Conservation (phyloP, 2,329 filamentous ascomycete species). For the Penicillium sp. region DNA sequence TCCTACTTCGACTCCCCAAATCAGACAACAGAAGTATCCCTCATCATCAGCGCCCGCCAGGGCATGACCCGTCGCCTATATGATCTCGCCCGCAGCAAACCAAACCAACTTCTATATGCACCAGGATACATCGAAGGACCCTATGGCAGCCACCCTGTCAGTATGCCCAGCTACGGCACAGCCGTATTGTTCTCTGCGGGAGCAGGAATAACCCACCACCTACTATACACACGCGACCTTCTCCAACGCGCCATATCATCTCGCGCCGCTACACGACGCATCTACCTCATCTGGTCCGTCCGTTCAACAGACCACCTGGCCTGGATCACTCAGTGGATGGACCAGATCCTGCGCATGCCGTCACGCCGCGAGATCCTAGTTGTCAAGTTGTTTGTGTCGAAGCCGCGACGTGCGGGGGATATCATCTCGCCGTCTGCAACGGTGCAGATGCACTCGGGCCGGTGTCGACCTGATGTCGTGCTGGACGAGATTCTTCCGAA, state of each 20-base stretch:
- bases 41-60: conserved; percentile 57
- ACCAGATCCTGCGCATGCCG: conserved; percentile 57
- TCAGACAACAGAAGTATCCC: conserved; percentile 43
- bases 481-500: conserved; percentile 53
- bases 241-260: conserved; percentile 49
- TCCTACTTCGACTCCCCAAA: conserved; percentile 19
- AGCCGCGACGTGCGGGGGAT: conserved; percentile 52
- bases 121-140: conserved; percentile 59
- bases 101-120: conserved; percentile 48
- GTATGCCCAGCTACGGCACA: conserved; percentile 58
- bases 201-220: conserved; percentile 62
- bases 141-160: conserved; percentile 55
- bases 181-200: conserved; percentile 62
- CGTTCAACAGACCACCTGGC: conserved; percentile 56
- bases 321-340: conserved; percentile 64
- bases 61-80: conserved; percentile 60
- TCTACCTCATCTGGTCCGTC: conserved; percentile 60
- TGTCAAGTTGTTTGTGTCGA: conserved; percentile 60
- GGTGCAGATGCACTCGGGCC: conserved; percentile 58
- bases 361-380: conserved; percentile 54
- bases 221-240: conserved; percentile 57
- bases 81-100: conserved; percentile 49
- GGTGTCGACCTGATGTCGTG: conserved; percentile 52
- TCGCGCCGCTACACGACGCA: conserved; percentile 54
- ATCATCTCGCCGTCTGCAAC: conserved; percentile 53